These are phyloP conservation scores for Coemansia sp. DNA, from an alignment of 192 early-diverging fungal genomes.

Conservation along the genomic window DNA sequence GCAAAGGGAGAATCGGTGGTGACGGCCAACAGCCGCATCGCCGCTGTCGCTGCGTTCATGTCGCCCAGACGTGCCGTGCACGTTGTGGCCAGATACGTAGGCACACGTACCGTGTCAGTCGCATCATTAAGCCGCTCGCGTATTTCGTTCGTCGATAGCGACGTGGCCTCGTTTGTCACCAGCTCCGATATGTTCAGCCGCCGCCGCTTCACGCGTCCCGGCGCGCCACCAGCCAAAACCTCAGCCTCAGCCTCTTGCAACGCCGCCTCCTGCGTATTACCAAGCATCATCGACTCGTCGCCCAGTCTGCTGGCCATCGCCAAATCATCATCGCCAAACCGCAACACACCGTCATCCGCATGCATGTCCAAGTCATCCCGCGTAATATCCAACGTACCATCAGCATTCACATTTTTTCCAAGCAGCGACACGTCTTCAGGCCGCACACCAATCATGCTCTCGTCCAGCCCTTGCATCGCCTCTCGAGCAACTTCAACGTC, in stretches of 20 bases:
- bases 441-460: slow-evolving; percentile 35
- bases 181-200: slow-evolving; percentile 44
- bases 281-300: slow-evolving; percentile 23
- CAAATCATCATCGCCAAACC: slow-evolving; percentile 30
- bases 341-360: slow-evolving; percentile 20
- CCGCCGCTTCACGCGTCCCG: slow-evolving; percentile 34
- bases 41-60: slow-evolving; percentile 40
- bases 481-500: slow-evolving; percentile 63
- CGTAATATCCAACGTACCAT: slow-evolving; percentile 26
- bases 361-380: slow-evolving; percentile 28
- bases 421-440: slow-evolving; percentile 38
- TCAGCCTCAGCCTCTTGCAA: slow-evolving; percentile 48
- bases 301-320: slow-evolving; percentile 18
- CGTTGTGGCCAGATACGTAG: slow-evolving; percentile 39
- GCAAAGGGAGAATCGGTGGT: slow-evolving; percentile 27
- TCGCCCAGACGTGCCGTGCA: slow-evolving; percentile 31
- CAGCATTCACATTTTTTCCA: slow-evolving; percentile 24
- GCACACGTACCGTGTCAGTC: slow-evolving; percentile 42
- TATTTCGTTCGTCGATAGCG: slow-evolving; percentile 37
- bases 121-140: slow-evolving; percentile 31
- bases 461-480: slow-evolving; percentile 44
- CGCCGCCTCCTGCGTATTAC: slow-evolving; percentile 39
- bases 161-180: slow-evolving; percentile 41
- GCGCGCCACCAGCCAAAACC: slow-evolving; percentile 19
- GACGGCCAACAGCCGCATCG: slow-evolving; percentile 27